Evolutionary conservation across 2,329 filamentous ascomycete genomes (phyloP), one percentile per base, ranked within the genome.

Genomic region (Parastagonospora nodorum): DNA sequence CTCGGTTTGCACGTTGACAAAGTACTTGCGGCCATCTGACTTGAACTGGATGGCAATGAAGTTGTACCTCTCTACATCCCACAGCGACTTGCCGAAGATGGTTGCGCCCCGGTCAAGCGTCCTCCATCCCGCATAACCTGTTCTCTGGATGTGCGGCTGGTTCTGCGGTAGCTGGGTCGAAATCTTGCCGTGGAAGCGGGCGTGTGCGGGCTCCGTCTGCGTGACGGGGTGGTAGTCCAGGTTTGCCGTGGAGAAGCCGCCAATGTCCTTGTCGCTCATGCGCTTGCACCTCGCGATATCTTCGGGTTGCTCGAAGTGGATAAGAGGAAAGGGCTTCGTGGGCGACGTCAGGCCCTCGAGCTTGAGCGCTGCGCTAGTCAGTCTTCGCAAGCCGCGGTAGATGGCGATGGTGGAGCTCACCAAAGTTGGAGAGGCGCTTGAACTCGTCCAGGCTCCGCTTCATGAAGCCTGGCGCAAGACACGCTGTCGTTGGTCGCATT

Each of bases 1-100:
- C 69, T 99, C 93, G 2, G 92, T 96, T 78, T 97, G 94, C 12
- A 99, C 79, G 74, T 99, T 99, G 66, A 99, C 85, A 50, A 96
- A 90, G 78, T 97, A 99, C 65, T 90, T 88, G 51, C 94, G 82
- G 12, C 92, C 92, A 69, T 97, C 94, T 2, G 90, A 93, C 73
- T 92, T 94, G 63, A 99, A 82, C 11, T 92, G 88, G 67, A 99
- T 75, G 0, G 91, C 93, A 8, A 99, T 86, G 74, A 92, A 97
- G 10, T 83, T 78, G 75, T 96, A 97, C 2, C 89, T 87, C 66
- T 96, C 92, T 45, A 97, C 88, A 69, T 97, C 88, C 90, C 91
- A 97, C 16, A 91, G 78, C 30, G 89, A 80, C 48, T 87, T 88
- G 35, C 94, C 94, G 67, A 97, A 96, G n/a, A 96, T 74, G 15